These are phyloP conservation scores for Aspergillus wentii DNA, from an alignment of 495 filamentous ascomycete genomes.

Conservation along the genomic window DNA sequence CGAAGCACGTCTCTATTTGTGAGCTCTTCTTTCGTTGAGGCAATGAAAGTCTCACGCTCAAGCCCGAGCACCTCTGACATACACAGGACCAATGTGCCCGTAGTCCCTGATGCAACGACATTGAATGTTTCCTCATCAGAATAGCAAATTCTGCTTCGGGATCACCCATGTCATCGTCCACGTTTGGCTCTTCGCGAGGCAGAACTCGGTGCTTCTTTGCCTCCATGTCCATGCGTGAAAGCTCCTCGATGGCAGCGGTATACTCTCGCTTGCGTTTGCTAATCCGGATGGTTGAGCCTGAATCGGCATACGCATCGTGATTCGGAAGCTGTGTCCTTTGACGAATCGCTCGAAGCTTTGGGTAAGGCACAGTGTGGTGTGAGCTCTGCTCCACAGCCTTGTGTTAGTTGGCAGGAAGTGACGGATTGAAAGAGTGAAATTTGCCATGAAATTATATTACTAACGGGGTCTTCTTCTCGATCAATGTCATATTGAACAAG, in stretches of 20 bases:
- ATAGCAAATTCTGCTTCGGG: slow-evolving; percentile 19
- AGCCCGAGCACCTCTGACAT: slow-evolving; percentile 27
- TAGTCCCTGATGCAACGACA: slow-evolving; percentile 22
- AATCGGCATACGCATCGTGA: slow-evolving; percentile 11
- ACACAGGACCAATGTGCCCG: slow-evolving; percentile 23
- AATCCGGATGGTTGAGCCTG: slow-evolving; percentile 14
- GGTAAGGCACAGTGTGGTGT: slow-evolving; percentile 10
- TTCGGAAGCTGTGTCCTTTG: slow-evolving; percentile 13
- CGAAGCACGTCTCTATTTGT: slow-evolving; percentile 13
- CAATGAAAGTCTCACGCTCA: slow-evolving; percentile 23
- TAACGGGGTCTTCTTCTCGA: slow-evolving; percentile 15
- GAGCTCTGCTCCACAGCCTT: slow-evolving; percentile 12
- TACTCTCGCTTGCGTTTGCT: slow-evolving; percentile 23
- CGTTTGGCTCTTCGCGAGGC: slow-evolving; percentile 20
- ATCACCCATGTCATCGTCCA: slow-evolving; percentile 10
- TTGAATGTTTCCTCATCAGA: slow-evolving; percentile 22
- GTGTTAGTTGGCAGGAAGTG: slow-evolving; percentile 15
- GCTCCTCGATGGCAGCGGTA: slow-evolving; percentile 18
- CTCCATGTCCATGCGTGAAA: slow-evolving; percentile 17
- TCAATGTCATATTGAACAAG: slow-evolving; percentile 20
- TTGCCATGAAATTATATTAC: slow-evolving; percentile 14
- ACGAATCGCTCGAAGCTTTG: slow-evolving; percentile 12
- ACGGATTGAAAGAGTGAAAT: slow-evolving; percentile 8
- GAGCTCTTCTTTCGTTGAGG: slow-evolving; percentile 13
- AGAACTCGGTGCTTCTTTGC: slow-evolving; percentile 25